Percentiles rank a stretch among this genome's conserved stretches.
Conservation (phyloP, 2,329 filamentous ascomycete species). For the Davidsoniella australis region DNA sequence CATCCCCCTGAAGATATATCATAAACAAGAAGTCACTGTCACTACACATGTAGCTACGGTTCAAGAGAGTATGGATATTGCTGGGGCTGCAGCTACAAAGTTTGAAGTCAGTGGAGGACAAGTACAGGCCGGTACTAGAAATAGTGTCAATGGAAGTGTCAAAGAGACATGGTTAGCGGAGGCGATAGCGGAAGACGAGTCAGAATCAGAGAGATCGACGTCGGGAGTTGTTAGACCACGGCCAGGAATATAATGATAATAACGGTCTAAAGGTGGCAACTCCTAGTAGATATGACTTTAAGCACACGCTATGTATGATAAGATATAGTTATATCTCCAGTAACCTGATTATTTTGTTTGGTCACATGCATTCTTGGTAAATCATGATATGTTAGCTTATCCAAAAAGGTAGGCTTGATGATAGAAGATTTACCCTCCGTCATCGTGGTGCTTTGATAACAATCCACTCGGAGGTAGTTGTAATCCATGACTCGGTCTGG, state of each 20-base stretch:
- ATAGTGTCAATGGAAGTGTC: background rate
- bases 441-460: no score
- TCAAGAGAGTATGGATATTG: background rate
- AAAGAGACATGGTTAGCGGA: background rate
- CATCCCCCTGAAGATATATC: slow-evolving; percentile 18
- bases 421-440: no score
- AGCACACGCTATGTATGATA: no score
- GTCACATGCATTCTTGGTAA: no score
- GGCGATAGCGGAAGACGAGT: background rate
- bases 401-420: no score
- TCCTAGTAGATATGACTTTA: no score
- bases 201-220: background rate
- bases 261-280: no score
- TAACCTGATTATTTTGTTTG: no score
- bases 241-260: background rate
- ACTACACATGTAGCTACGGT: background rate
- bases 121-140: background rate
- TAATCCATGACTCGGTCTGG: no score
- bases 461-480: no score
- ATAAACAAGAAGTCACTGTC: slow-evolving; percentile 13
- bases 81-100: background rate
- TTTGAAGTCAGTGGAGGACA: background rate
- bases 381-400: no score
- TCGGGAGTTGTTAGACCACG: background rate
- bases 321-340: background rate